These are phyloP conservation scores for Xerocomus minutiporus DNA, from an alignment of 1,284 basidiomycete species.

Conservation along the genomic window DNA sequence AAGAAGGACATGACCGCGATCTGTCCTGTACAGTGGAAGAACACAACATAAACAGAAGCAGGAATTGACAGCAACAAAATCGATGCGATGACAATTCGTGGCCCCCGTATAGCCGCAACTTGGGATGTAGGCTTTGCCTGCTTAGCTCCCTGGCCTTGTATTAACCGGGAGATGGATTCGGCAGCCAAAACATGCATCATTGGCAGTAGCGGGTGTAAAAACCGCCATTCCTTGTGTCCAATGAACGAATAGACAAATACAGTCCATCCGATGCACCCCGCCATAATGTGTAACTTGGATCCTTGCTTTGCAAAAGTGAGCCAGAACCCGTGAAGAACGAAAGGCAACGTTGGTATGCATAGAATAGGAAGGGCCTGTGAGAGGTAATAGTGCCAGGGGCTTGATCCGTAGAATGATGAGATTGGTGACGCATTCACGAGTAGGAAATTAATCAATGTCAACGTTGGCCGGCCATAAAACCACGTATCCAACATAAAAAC, in stretches of 20 bases:
- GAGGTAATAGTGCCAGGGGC: constrained; percentile 85
- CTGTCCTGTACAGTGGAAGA: constrained; percentile 76
- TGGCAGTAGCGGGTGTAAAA: constrained; percentile 89
- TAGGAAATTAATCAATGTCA: constrained; percentile 82
- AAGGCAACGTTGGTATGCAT: constrained; percentile 69
- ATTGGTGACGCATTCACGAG: constrained; percentile 75
- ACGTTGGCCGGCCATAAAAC: constrained; percentile 66
- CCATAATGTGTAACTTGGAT: constrained; percentile 41
- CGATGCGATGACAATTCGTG: constrained; percentile 29
- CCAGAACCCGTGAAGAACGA: constrained; percentile 60
- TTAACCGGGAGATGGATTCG: constrained; percentile 59
- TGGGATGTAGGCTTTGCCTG: constrained; percentile 7
- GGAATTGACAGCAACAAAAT: constrained; percentile 55
- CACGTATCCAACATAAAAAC: constrained; percentile 58
- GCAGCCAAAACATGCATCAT: constrained; percentile 80
- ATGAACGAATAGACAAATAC: constrained; percentile 72
- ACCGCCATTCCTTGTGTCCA: constrained; percentile 95
- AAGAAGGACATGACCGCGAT: constrained; percentile 68
- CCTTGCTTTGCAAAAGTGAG: constrained; percentile 29
- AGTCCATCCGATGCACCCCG: constrained; percentile 59
- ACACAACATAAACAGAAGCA: constrained; percentile 61
- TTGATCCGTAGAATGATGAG: constrained; percentile 92
- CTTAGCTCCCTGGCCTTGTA: constrained; percentile 10
- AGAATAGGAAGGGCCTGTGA: constrained; percentile 84
- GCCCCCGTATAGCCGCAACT: constrained; percentile 8